Conservation (phyloP, 2,329 filamentous ascomycete species). For the Aureobasidium namibiae region DNA sequence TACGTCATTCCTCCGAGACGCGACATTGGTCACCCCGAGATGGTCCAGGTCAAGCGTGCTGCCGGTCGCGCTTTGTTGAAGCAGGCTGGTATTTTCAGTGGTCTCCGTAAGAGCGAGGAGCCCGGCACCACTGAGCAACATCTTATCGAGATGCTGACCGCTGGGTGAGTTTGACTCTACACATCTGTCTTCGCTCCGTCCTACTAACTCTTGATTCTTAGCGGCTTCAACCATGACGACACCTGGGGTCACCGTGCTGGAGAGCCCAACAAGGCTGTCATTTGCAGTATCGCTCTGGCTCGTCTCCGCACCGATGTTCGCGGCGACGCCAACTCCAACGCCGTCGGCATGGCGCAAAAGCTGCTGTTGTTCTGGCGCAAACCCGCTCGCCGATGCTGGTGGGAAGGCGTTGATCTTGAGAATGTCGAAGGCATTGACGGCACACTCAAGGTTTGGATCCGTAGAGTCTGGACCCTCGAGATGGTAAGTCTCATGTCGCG, state of each 20-base stretch:
- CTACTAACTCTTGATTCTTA: constrained; percentile 30
- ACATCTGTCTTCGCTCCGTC: neutral
- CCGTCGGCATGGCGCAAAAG: constrained; percentile 97
- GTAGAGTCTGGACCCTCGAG: constrained; percentile 95
- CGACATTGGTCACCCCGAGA: constrained; percentile 78
- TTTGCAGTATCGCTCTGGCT: constrained; percentile 90
- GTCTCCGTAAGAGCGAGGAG: constrained; percentile 89
- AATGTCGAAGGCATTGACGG: constrained; percentile 85
- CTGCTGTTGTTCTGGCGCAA: constrained; percentile 96
- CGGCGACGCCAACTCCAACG: constrained; percentile 58
- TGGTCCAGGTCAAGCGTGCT: constrained; percentile 93
- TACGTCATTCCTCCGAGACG: constrained; percentile 84
- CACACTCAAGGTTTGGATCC: constrained; percentile 94
- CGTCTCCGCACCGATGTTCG: constrained; percentile 83
- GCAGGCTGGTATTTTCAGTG: constrained; percentile 94
- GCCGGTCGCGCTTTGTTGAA: constrained; percentile 77
- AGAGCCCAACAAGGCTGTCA: constrained; percentile 96
- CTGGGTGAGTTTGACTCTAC: constrained; percentile 59
- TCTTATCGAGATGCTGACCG: constrained; percentile 97
- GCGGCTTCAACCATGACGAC: constrained; percentile 94
- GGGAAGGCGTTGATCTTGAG: constrained; percentile 91
- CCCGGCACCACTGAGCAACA: constrained; percentile 95
- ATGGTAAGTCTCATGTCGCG: constrained; percentile 51
- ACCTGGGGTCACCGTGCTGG: constrained; percentile 93
- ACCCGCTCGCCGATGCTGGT: constrained; percentile 93